Conservation (phyloP, 306 rosid species). For the Ormosia emarginata region DNA sequence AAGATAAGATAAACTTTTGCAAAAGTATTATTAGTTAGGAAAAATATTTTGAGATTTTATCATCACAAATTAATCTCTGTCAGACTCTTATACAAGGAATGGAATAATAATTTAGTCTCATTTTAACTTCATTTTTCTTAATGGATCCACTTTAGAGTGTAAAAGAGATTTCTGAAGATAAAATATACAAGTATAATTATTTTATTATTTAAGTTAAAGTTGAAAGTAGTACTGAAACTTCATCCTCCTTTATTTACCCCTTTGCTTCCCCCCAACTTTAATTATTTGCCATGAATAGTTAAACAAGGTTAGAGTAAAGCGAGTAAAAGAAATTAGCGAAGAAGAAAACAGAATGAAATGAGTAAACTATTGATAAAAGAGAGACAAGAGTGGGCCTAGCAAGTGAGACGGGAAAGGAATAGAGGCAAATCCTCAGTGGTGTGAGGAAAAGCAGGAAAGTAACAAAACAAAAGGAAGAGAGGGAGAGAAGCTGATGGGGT, state of each 20-base stretch:
- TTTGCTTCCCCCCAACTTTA: not conserved
- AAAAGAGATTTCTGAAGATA: not conserved
- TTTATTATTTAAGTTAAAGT: not conserved
- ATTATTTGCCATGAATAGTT: not conserved
- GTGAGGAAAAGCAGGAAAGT: not conserved
- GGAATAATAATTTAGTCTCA: too few species aligned
- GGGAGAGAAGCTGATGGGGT: not conserved
- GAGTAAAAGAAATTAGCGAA: not conserved
- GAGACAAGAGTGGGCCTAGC: not conserved
- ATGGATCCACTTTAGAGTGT: not conserved
- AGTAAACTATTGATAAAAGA: not conserved
- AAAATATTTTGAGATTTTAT: too few species aligned
- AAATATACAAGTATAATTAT: not conserved
- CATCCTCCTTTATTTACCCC: not conserved
- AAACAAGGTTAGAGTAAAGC: not conserved
- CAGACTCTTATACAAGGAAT: too few species aligned
- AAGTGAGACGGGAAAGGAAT: not conserved
- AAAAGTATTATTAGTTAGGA: too few species aligned
- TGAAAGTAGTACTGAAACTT: not conserved
- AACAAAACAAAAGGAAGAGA: not conserved
- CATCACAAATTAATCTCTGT: too few species aligned
- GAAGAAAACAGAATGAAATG: not conserved
- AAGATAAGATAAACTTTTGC: too few species aligned
- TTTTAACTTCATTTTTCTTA: too few species aligned
- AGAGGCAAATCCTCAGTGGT: constrained; percentile 11